These are phyloP conservation scores for Magnolia sinica DNA, from an alignment of 164 flowering plant genomes.

Conservation along the genomic window DNA sequence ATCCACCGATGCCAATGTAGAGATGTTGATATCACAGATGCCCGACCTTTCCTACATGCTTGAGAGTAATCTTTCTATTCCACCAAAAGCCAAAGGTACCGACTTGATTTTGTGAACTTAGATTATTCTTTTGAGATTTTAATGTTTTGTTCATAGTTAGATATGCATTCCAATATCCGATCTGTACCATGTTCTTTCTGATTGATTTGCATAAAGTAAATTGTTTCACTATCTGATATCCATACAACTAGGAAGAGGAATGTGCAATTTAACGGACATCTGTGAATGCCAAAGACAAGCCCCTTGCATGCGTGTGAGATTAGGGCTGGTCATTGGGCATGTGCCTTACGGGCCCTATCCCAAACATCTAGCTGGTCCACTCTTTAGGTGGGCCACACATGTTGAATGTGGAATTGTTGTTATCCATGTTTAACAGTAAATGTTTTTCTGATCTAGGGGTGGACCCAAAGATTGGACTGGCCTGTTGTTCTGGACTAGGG, in stretches of 20 bases:
- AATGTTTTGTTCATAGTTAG: background rate
- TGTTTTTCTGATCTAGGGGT: too few relatives aligned
- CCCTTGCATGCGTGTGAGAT: too few relatives aligned
- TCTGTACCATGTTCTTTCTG: background rate
- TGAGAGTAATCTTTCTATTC: conserved; percentile 20
- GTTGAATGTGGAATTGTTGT: too few relatives aligned
- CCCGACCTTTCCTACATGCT: conserved; percentile 34
- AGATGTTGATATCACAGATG: conserved; percentile 24
- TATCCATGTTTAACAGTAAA: too few relatives aligned
- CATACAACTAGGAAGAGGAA: background rate
- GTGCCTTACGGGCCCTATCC: too few relatives aligned
- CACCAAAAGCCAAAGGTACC: conserved; percentile 16
- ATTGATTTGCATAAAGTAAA: background rate
- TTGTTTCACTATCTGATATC: background rate
- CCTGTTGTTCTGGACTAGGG: too few relatives aligned
- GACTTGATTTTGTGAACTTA: conserved; percentile 7
- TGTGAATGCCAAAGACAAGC: background rate
- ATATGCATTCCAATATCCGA: background rate
- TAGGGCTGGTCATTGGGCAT: too few relatives aligned
- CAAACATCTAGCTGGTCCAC: too few relatives aligned
- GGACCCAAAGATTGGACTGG: too few relatives aligned
- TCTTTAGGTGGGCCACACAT: too few relatives aligned
- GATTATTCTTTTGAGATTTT: conserved; percentile 2
- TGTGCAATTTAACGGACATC: background rate
- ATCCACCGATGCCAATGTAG: conserved; percentile 15